A percentile compares a stretch with the other conserved stretches of the same genome.
Evolutionary conservation across 192 early-diverging fungal genomes (phyloP).

Genomic region (Paraglomus occultum): DNA sequence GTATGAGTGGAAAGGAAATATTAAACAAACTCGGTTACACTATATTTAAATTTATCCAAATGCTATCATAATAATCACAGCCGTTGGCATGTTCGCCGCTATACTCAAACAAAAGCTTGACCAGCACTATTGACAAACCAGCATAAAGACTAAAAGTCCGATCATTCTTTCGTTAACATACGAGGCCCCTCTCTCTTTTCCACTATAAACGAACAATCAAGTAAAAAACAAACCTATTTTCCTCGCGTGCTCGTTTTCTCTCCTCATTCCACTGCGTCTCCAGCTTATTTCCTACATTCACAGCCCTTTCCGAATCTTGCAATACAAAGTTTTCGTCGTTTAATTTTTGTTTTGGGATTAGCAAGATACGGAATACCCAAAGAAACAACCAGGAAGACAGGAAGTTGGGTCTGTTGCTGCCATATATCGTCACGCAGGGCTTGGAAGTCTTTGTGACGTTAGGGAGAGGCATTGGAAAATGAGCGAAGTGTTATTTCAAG

Average conservation of each 20-base stretch:
- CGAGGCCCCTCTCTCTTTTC: slow-evolving; percentile 3
- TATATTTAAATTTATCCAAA: slow-evolving; percentile 24
- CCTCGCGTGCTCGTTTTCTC: slow-evolving; percentile 33
- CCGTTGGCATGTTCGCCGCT: no score
- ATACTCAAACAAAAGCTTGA: background rate
- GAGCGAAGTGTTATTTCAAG: no score
- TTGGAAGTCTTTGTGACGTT: slow-evolving; percentile 7
- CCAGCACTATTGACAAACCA: background rate
- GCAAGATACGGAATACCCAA: slow-evolving; percentile 60
- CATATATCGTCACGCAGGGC: slow-evolving; percentile 28
- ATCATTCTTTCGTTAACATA: background rate
- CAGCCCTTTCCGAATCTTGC: slow-evolving; percentile 53
- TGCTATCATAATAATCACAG: slow-evolving; percentile 22
- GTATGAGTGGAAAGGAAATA: background rate
- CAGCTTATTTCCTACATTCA: slow-evolving; percentile 49
- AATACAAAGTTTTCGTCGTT: slow-evolving; percentile 51
- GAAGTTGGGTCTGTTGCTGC: slow-evolving; percentile 44
- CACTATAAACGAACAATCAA: background rate
- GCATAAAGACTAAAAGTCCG: background rate
- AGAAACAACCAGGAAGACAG: slow-evolving; percentile 59
- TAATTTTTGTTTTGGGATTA: slow-evolving; percentile 40
- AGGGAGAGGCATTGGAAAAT: background rate
- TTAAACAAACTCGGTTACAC: slow-evolving; percentile 6
- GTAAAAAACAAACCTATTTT: slow-evolving; percentile 38
- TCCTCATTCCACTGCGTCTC: slow-evolving; percentile 48